Percentiles rank a stretch among this genome's conserved stretches.
These are phyloP conservation scores for Kodamaea sagamina DNA, from an alignment of 805 yeast genomes.

Conservation along the genomic window DNA sequence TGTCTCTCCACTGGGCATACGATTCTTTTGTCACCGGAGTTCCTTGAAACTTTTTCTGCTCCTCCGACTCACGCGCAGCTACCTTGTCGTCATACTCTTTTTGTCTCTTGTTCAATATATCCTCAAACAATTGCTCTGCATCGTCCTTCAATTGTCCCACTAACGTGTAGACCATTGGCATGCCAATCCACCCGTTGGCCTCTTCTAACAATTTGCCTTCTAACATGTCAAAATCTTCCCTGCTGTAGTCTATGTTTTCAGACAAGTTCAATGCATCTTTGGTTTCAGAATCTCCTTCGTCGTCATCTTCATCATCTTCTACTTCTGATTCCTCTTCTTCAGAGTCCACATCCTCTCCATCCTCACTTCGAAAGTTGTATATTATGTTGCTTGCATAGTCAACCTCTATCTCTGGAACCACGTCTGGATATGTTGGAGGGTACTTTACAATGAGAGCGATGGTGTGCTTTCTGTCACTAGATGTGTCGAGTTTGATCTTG, in stretches of 20 bases:
- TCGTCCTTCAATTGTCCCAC: constrained; percentile 77
- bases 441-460: constrained; percentile 63
- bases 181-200: constrained; percentile 80
- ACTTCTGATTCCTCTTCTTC: constrained; percentile 52
- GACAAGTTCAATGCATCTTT: constrained; percentile 52
- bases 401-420: constrained; percentile 59
- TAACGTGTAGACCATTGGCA: constrained; percentile 87
- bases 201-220: constrained; percentile 49
- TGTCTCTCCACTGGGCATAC: constrained; percentile 69
- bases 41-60: constrained; percentile 87
- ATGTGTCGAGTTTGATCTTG: constrained; percentile 65
- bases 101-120: constrained; percentile 57
- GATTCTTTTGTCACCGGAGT: constrained; percentile 83
- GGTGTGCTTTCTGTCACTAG: constrained; percentile 57
- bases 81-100: constrained; percentile 58
- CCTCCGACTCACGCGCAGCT: constrained; percentile 69
- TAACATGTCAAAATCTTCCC: constrained; percentile 46
- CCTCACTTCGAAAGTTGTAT: constrained; percentile 27
- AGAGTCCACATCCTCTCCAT: constrained; percentile 34
- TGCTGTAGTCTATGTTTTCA: constrained; percentile 58
- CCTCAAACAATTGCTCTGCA: constrained; percentile 67
- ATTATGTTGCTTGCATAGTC: constrained; percentile 21
- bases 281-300: constrained; percentile 23
- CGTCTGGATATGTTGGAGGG: constrained; percentile 83
- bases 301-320: constrained; percentile 41